A percentile compares a stretch with the other conserved stretches of the same genome.
phyloP scores from a whole-genome alignment of 2,329 filamentous ascomycete species.

The Fusarium continuum region DNA sequence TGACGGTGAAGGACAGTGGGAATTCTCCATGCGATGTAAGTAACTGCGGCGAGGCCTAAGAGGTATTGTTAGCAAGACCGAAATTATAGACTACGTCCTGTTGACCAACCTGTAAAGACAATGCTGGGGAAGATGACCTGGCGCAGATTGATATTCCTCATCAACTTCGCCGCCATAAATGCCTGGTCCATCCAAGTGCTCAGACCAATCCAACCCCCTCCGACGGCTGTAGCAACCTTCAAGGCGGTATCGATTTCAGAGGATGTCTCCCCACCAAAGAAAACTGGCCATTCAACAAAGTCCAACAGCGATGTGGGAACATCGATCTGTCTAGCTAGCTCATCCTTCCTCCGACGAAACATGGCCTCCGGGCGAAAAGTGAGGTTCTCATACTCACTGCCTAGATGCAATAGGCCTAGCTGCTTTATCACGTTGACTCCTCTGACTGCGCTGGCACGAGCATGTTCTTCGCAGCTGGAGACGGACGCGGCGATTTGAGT shows the following conservation, averaged over 20 bases:
- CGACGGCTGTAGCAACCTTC: constrained; percentile 89
- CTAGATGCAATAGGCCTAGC: constrained; percentile 86
- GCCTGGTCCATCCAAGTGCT: constrained; percentile 91
- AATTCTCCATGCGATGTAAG: constrained; percentile 86
- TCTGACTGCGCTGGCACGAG: constrained; percentile 77
- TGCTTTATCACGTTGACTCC: constrained; percentile 92
- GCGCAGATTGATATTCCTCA: constrained; percentile 83
- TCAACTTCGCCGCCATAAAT: constrained; percentile 77
- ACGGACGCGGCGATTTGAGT: constrained; percentile 85
- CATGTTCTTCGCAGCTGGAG: constrained; percentile 82
- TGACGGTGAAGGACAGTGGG: constrained; percentile 88
- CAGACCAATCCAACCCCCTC: constrained; percentile 81
- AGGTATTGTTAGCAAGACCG: constrained; percentile 51
- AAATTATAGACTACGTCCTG: no score
- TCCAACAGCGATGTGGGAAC: constrained; percentile 89
- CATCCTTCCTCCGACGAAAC: constrained; percentile 87
- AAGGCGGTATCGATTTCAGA: constrained; percentile 94
- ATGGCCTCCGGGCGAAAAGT: constrained; percentile 92
- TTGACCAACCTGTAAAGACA: constrained; percentile 79
- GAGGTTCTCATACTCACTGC: constrained; percentile 84
- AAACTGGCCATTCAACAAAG: constrained; percentile 89
- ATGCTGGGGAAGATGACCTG: constrained; percentile 83
- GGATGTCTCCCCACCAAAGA: constrained; percentile 91
- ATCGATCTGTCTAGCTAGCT: constrained; percentile 83
- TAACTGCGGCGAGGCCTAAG: constrained; percentile 75